Evolutionary conservation across 257 asterid species (phyloP).

Genomic region (Rauvolfia tetraphylla): DNA sequence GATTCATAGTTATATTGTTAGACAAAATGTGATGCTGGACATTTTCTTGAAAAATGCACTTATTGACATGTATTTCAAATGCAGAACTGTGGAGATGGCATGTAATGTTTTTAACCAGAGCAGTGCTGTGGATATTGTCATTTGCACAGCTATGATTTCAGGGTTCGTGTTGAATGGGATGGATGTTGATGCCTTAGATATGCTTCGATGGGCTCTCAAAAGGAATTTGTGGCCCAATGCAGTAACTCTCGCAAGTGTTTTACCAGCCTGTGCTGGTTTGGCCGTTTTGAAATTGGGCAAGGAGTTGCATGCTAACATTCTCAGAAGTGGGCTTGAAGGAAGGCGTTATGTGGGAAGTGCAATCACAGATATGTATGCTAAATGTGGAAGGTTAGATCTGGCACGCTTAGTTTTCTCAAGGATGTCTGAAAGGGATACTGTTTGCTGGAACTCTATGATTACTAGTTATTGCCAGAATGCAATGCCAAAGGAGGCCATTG

Average conservation of each 20-base stretch:
- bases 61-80: conserved; percentile 78
- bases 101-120: conserved; percentile 44
- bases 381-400: conserved; percentile 74
- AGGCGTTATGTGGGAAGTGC: conserved; percentile 73
- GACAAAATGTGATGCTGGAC: conserved; percentile 54
- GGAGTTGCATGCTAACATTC: conserved; percentile 66
- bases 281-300: conserved; percentile 51
- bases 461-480: conserved; percentile 67
- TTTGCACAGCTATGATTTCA: conserved; percentile 80
- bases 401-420: conserved; percentile 46
- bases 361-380: conserved; percentile 80
- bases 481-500: conserved; percentile 64
- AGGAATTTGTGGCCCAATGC: conserved; percentile 73
- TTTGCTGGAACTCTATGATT: conserved; percentile 85
- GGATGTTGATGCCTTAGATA: conserved; percentile 55
- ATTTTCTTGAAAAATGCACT: conserved; percentile 78
- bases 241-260: conserved; percentile 69
- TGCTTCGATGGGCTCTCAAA: conserved; percentile 45
- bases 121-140: conserved; percentile 56
- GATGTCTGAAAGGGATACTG: conserved; percentile 55
- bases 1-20: conserved; percentile 61
- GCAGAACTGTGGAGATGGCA: conserved; percentile 58
- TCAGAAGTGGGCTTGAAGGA: conserved; percentile 51
- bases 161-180: conserved; percentile 76
- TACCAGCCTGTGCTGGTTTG: conserved; percentile 88